Base-by-base conservation (phyloP, 2,329 filamentous ascomycete species). In the Zymoseptoria brevis region DNA sequence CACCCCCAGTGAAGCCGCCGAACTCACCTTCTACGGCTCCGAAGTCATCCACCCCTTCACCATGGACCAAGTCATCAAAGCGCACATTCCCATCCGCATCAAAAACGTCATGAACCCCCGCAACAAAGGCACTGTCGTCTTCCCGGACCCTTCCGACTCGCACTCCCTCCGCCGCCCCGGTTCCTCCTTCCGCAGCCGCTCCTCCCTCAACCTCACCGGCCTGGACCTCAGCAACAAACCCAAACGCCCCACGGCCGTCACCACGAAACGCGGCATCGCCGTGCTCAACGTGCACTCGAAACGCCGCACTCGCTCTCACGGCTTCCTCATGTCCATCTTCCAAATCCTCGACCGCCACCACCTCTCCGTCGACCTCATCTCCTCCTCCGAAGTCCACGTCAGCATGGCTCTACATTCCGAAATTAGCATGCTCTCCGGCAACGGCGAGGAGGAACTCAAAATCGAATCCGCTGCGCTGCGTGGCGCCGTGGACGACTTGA, bases 11-110 rank as follows among this genome's bases (percentile, higher is more conserved):
- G 94, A 99, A 75, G 94, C 94, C 1, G 93, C 94, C 11, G 94
- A 99, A 75, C 80, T 99, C 77, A 97, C 94, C 21, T 82, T 81
- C 65, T 81, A 81, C 65, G 80, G 80, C 59, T 80, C 92, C 62
- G 94, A 99, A 75, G 94, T 99, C 71, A 99, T 99, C 67, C 94
- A 99, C 73, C 94, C 96, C 65, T 88, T 96, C 72, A 99, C 94
- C 68, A 97, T 99, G 92, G 93, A 97, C 76, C 94, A 97, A 76
- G 83, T 86, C 58, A 86, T 87, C 62, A 80, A 80, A 69, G 89
- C 89, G 0, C 86, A 87, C 55, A 94, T 94, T 69, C 88, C 87
- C 16, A 92, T 94, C 69, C 87, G 90, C 65, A 94, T 94, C 77
- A 94, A 94, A 79, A 95, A 95, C 70, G 89, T 95, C 72, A 92